These are phyloP conservation scores for Claviceps spartinae DNA, from an alignment of 2,329 filamentous ascomycete genomes.

Conservation along the genomic window DNA sequence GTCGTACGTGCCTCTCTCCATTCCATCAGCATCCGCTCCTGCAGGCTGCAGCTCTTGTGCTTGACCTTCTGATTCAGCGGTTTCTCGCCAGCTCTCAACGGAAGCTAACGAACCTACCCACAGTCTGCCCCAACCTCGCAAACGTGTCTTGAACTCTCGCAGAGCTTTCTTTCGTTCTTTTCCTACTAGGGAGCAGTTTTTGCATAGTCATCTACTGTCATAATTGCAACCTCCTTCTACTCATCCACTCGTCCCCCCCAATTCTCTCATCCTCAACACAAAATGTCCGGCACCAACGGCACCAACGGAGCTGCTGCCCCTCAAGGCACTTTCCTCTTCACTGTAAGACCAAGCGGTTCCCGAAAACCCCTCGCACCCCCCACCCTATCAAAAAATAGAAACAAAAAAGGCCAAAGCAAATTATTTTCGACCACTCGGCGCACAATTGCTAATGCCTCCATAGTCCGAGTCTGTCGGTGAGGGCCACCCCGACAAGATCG, in stretches of 20 bases:
- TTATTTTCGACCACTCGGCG: not conserved
- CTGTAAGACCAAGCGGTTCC: slow-evolving; percentile 31
- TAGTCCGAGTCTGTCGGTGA: slow-evolving; percentile 80
- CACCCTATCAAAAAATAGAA: not conserved
- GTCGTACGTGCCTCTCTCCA: not conserved
- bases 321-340: slow-evolving; percentile 70
- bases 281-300: slow-evolving; percentile 43
- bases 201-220: not conserved
- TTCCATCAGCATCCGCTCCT: not conserved
- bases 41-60: not conserved
- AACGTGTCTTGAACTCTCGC: not conserved
- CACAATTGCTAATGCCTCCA: slow-evolving; percentile 10
- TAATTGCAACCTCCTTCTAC: not conserved
- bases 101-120: not conserved
- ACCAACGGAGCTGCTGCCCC: slow-evolving; percentile 27
- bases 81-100: not conserved
- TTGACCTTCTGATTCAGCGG: too few relatives aligned
- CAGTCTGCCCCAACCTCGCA: not conserved
- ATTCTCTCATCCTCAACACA: slow-evolving; percentile 8
- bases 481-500: slow-evolving; percentile 93
- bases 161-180: not conserved
- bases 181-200: not conserved
- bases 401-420: not conserved
- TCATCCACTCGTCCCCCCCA: not conserved
- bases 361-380: not conserved